Conservation (phyloP, 805 yeast species). For the Starmerella etchellsii region DNA sequence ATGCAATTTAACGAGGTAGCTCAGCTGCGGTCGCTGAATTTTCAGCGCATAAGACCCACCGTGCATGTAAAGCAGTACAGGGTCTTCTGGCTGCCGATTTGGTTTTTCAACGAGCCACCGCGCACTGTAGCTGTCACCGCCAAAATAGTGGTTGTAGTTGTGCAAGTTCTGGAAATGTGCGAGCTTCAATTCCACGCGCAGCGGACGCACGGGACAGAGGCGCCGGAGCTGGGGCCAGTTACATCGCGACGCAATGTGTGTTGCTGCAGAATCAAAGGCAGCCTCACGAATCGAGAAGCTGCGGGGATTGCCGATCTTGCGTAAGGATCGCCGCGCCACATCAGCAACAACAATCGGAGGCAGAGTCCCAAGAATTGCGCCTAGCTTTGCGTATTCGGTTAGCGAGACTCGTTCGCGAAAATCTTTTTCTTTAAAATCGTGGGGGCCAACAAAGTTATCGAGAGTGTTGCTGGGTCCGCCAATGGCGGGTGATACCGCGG, state of each 20-base stretch:
- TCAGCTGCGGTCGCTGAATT: slow-evolving; percentile 15
- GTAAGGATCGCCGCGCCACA: not conserved
- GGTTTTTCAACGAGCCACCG: slow-evolving; percentile 21
- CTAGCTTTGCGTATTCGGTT: slow-evolving; percentile 9
- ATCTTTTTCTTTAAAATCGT: slow-evolving; percentile 13
- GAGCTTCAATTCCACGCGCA: slow-evolving; percentile 12
- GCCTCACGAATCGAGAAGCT: not conserved
- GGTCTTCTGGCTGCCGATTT: slow-evolving; percentile 20
- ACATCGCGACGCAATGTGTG: slow-evolving; percentile 12
- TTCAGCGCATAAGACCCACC: slow-evolving; percentile 23
- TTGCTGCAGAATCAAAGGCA: slow-evolving; percentile 11
- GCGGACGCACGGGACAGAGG: slow-evolving; percentile 17
- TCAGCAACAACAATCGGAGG: slow-evolving; percentile 3
- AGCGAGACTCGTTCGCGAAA: slow-evolving; percentile 5
- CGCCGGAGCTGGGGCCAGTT: slow-evolving; percentile 17
- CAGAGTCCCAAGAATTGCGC: slow-evolving; percentile 5
- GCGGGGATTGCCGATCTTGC: not conserved
- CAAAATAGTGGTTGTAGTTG: slow-evolving; percentile 17
- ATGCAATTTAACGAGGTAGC: slow-evolving; percentile 12
- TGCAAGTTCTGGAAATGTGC: slow-evolving; percentile 7
- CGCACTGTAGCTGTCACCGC: slow-evolving; percentile 16
- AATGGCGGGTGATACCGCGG: too few species aligned
- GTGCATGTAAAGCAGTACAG: slow-evolving; percentile 22
- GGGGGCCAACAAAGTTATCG: slow-evolving; percentile 9
- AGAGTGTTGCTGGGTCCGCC: too few species aligned